Base-by-base conservation (phyloP, 331 rosid genomes). In the Prunus yedoensis region DNA sequence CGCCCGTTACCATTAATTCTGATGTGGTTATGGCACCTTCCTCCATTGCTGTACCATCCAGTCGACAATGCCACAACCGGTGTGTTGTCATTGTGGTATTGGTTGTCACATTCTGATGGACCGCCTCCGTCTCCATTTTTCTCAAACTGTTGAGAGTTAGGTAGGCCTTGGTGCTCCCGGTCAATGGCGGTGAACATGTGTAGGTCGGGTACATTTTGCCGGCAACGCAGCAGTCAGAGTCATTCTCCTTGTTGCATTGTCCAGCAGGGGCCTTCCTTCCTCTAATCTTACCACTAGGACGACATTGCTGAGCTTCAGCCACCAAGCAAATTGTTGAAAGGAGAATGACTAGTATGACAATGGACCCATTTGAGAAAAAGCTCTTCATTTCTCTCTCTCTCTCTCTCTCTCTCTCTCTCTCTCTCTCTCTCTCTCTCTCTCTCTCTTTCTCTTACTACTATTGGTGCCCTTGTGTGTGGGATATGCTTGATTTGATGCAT, bases 51-150 rank as follows among this genome's bases (percentile, higher is more conserved):
- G 52, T 38, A 38, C 43, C 43, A 38, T 38, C 43, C 43, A 38
- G 43, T 38, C 9, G 43, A 38, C 43, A 38, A 47, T 47, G 89
- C 86, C 17, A 85, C 89, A 2, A 64, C 74, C 0, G 77, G 83
- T 0, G 80, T 79, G 57, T 73, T 15, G 73, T 74, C 79, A 18
- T 51, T 28, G 70, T 81, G 85, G 43, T 67, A 82, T 0, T 74
- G 46, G 2, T 13, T 45, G 52, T 84, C 90, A 52, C 88, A 87
- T 67, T 51, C 78, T 0, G 85, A 84, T 2, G 82, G 66, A 3
- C 38, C 83, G 1, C 87, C 88, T 6, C 90, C 88, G 2, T 79
- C 82, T 12, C 78, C 78, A 1, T 72, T 74, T 11, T 53, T 43
- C 74, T 71, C 68, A 6, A 84, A 35, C 77, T 77, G 14, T 83